Evolutionary conservation across 2,329 filamentous ascomycete genomes (phyloP).

Genomic region (Pyrenophora tritici-repentis): DNA sequence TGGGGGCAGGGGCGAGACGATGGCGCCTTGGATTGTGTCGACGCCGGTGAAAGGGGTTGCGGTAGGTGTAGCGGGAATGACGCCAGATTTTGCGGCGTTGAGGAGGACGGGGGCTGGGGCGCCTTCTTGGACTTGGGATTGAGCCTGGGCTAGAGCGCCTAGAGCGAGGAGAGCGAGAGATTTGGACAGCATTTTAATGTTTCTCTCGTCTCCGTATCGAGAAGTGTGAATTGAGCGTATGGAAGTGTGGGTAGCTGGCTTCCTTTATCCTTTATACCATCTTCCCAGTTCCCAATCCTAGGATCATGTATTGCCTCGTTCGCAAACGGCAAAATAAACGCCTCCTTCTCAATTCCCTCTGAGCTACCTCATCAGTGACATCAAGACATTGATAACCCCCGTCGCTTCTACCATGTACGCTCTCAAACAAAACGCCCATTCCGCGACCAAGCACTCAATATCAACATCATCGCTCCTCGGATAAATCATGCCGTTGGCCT

Average conservation of each 20-base stretch:
- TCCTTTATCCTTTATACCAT: neutral
- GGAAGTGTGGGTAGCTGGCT: neutral
- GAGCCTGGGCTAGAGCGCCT: conserved; percentile 16
- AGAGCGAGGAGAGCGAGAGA: conserved; percentile 16
- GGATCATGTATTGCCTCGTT: neutral
- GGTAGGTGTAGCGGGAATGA: conserved; percentile 25
- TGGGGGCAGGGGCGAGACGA: conserved; percentile 27
- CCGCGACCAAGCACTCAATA: no score
- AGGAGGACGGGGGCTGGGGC: conserved; percentile 24
- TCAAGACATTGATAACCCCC: neutral
- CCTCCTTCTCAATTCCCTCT: neutral
- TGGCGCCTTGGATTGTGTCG: conserved; percentile 34
- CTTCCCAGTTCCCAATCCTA: neutral
- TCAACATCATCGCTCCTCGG: neutral
- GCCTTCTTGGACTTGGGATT: conserved; percentile 23
- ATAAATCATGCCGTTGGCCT: conserved; percentile 10
- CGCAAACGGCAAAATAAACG: neutral
- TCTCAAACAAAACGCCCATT: no score
- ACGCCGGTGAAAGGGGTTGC: conserved; percentile 26
- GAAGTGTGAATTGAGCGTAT: neutral
- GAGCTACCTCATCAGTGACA: conserved; percentile 2
- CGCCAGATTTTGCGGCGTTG: conserved; percentile 27
- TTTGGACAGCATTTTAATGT: conserved; percentile 5
- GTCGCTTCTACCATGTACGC: neutral
- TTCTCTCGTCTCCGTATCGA: neutral